Evolutionary conservation across 306 rosid genomes (phyloP).

Genomic region (Calophaca sinica): DNA sequence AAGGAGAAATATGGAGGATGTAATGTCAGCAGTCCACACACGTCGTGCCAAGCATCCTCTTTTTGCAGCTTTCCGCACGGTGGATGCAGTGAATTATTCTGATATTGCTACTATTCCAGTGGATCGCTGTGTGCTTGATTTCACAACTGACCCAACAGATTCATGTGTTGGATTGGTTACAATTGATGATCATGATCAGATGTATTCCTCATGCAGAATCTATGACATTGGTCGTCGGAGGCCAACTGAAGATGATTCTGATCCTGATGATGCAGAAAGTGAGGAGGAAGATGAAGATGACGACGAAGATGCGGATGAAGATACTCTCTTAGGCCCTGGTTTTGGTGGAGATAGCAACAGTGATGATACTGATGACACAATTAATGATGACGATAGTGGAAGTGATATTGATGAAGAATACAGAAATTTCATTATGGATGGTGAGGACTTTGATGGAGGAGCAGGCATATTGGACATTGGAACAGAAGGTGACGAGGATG

Average conservation of each 20-base stretch:
- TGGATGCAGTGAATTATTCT: conserved; percentile 81
- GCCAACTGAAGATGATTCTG: conserved; percentile 84
- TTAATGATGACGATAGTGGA: conserved; percentile 62
- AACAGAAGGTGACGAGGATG: conserved; percentile 52
- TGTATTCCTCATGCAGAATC: conserved; percentile 72
- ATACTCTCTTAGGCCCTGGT: conserved; percentile 67
- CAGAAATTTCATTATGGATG: conserved; percentile 72
- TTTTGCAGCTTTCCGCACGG: conserved; percentile 80
- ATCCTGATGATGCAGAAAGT: conserved; percentile 80
- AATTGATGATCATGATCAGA: conserved; percentile 80
- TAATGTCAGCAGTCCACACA: conserved; percentile 74
- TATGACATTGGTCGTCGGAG: conserved; percentile 83
- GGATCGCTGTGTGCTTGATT: conserved; percentile 83
- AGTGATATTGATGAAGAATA: conserved; percentile 71
- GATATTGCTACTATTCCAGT: conserved; percentile 79
- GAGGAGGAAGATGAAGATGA: conserved; percentile 76
- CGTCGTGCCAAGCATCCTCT: conserved; percentile 78
- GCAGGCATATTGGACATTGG: conserved; percentile 50
- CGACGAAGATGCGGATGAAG: conserved; percentile 59
- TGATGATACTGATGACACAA: conserved; percentile 66
- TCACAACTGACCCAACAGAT: conserved; percentile 75
- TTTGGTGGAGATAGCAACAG: conserved; percentile 76
- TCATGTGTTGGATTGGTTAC: conserved; percentile 82
- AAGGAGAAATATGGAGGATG: conserved; percentile 77
- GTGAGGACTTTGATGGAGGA: conserved; percentile 68